Conservation (phyloP, 1,284 basidiomycete genomes). For the Anthracocystis setariae region DNA sequence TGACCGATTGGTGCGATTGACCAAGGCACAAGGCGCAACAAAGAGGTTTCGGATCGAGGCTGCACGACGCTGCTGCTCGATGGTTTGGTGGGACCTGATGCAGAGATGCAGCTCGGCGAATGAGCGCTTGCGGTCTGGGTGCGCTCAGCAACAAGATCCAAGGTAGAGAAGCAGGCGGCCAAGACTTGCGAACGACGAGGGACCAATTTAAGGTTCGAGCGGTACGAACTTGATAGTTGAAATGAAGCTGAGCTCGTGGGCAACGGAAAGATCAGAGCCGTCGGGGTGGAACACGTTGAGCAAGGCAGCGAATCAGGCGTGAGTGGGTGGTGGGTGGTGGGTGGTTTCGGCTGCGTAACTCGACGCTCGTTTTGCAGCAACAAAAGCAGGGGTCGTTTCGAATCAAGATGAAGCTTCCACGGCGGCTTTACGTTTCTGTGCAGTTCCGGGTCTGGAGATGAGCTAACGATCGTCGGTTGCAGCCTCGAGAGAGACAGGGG, state of each 20-base stretch:
- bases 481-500: background rate
- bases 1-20: background rate
- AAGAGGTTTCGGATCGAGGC: background rate
- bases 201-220: slow-evolving; percentile 32
- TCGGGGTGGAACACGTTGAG: slow-evolving; percentile 25
- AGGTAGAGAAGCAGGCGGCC: background rate
- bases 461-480: slow-evolving; percentile 16
- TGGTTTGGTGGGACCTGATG: slow-evolving; percentile 25
- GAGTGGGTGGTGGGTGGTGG: background rate
- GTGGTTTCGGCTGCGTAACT: slow-evolving; percentile 3
- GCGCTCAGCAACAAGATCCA: slow-evolving; percentile 2
- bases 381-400: background rate
- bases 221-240: slow-evolving; percentile 29
- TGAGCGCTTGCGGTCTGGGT: too few relatives aligned
- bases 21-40: background rate
- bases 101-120: background rate
- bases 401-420: slow-evolving; percentile 20
- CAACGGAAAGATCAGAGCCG: slow-evolving; percentile 17
- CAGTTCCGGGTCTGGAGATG: slow-evolving; percentile 11
- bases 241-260: slow-evolving; percentile 32
- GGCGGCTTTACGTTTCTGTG: slow-evolving; percentile 11
- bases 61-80: background rate
- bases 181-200: background rate
- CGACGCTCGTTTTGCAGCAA: slow-evolving; percentile 25
- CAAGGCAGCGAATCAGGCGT: background rate